Conservation (phyloP, 2,329 filamentous ascomycete genomes). For the Fusarium goolgardi region DNA sequence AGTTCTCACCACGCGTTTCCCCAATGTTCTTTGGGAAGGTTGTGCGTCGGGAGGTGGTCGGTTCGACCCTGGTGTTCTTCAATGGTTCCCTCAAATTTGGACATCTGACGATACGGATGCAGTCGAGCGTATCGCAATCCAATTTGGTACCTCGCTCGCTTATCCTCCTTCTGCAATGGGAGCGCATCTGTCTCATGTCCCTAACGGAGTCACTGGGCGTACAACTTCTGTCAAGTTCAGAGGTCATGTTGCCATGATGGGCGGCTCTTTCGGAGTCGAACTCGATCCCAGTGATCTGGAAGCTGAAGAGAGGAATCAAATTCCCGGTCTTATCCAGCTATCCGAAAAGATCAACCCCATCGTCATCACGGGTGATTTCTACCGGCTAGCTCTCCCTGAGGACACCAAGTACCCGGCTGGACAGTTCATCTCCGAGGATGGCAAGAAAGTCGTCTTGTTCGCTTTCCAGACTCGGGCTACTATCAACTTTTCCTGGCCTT, state of each 20-base stretch:
- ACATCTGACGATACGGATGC: conserved; percentile 74
- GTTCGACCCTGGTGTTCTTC: conserved; percentile 71
- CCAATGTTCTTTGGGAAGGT: conserved; percentile 73
- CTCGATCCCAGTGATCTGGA: conserved; percentile 66
- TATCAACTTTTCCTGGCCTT: conserved; percentile 64
- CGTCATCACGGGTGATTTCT: conserved; percentile 68
- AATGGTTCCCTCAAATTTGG: conserved; percentile 75
- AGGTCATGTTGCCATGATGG: conserved; percentile 75
- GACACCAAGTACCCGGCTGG: conserved; percentile 71
- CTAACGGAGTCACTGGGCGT: conserved; percentile 65
- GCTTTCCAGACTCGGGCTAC: conserved; percentile 67
- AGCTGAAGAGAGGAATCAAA: conserved; percentile 60
- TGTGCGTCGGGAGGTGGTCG: conserved; percentile 73
- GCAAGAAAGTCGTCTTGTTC: conserved; percentile 64
- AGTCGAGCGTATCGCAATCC: conserved; percentile 69
- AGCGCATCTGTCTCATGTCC: conserved; percentile 71
- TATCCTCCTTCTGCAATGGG: conserved; percentile 74
- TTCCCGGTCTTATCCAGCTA: conserved; percentile 65
- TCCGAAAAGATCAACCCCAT: conserved; percentile 69
- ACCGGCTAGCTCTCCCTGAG: conserved; percentile 68
- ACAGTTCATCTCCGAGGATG: conserved; percentile 67
- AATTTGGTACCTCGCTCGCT: conserved; percentile 71
- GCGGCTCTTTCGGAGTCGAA: conserved; percentile 74
- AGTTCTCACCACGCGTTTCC: conserved; percentile 68
- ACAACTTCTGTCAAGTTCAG: conserved; percentile 69